phyloP scores from a whole-genome alignment of 2,329 filamentous ascomycete genomes.

The Fusarium buharicum region DNA sequence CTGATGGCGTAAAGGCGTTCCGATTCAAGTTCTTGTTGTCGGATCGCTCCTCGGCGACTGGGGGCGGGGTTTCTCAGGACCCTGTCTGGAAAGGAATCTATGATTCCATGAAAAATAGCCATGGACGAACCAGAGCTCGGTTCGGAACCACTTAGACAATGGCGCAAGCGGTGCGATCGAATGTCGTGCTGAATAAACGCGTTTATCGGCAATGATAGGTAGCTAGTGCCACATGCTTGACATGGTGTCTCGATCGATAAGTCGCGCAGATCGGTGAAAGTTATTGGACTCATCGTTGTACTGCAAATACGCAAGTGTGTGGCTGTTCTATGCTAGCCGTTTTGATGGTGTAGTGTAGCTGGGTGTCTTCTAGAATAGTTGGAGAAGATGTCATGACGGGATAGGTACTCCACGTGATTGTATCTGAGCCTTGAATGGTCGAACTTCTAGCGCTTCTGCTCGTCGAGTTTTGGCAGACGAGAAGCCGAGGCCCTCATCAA shows the following conservation, averaged over 20 bases:
- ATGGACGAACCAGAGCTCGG: conserved; percentile 35
- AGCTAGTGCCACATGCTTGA: conserved; percentile 7
- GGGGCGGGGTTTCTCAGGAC: conserved; percentile 28
- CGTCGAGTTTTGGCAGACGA: no score
- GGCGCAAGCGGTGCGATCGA: conserved; percentile 40
- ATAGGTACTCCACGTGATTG: no score
- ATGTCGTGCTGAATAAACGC: conserved; percentile 39
- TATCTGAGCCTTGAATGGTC: neutral
- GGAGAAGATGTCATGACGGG: neutral
- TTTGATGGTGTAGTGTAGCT: neutral
- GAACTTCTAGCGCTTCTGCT: neutral
- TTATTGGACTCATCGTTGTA: no score
- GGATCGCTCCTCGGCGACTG: conserved; percentile 24
- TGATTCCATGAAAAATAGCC: conserved; percentile 35
- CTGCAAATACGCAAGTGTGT: neutral
- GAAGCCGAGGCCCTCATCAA: no score
- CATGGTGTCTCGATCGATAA: conserved; percentile 27
- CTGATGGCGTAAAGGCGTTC: conserved; percentile 21
- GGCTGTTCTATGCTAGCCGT: neutral
- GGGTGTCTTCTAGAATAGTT: neutral
- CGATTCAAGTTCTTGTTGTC: conserved; percentile 14
- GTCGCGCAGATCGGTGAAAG: conserved; percentile 13
- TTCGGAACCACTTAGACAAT: conserved; percentile 36
- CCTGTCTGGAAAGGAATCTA: conserved; percentile 30
- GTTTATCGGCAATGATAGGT: conserved; percentile 2